A percentile compares a stretch with the other conserved stretches of the same genome.
Evolutionary conservation across 2,329 filamentous ascomycete genomes (phyloP).

Genomic region (Zelopaecilomyces penicillatus): DNA sequence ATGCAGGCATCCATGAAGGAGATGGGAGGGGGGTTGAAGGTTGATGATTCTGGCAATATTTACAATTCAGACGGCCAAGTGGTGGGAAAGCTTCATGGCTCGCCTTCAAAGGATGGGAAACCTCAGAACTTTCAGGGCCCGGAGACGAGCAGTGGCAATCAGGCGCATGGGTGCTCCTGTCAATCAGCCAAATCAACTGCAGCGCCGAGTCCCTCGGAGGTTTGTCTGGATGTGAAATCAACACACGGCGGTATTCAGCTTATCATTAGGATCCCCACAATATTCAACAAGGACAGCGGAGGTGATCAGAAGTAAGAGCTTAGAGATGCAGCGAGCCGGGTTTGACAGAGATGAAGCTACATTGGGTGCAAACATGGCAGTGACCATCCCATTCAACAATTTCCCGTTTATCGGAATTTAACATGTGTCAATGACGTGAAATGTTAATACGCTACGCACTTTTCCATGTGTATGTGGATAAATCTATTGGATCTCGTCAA

Average conservation of each 20-base stretch:
- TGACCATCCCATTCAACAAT: no score
- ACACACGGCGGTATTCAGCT: conserved; percentile 50
- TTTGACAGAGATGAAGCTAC: no score
- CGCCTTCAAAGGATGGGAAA: background rate
- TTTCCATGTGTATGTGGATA: no score
- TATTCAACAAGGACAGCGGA: conserved; percentile 32
- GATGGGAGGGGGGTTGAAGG: conserved; percentile 42
- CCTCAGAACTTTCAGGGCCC: background rate
- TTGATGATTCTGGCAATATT: conserved; percentile 50
- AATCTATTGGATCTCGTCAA: no score
- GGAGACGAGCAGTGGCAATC: background rate
- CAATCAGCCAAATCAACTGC: conserved; percentile 23
- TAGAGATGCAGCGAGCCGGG: background rate
- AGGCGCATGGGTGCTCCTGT: conserved; percentile 25
- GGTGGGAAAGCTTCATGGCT: conserved; percentile 54
- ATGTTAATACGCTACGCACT: no score
- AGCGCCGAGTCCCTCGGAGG: conserved; percentile 40
- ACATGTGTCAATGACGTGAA: no score
- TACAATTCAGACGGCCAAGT: conserved; percentile 48
- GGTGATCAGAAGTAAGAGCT: no score
- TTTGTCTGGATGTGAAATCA: conserved; percentile 49
- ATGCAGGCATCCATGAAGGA: conserved; percentile 41
- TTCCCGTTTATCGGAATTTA: no score
- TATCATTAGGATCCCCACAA: conserved; percentile 48
- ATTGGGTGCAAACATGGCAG: no score